These are phyloP conservation scores for Zizania latifolia DNA, from an alignment of 176 grass and related monocot genomes.

Conservation along the genomic window DNA sequence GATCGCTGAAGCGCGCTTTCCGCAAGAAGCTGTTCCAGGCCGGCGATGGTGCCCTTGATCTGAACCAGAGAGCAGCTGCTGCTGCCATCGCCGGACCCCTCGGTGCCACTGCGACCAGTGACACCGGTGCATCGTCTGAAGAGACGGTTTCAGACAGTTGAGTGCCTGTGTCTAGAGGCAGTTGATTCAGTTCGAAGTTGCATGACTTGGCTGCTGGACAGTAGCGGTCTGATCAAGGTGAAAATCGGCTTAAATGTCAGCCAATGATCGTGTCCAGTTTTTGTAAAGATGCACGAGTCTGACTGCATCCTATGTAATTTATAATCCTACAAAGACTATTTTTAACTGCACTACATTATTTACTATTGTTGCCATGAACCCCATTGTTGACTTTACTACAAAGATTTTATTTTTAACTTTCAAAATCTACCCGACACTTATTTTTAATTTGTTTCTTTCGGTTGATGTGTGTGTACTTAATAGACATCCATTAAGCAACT, in stretches of 20 bases:
- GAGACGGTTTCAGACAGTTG: slow-evolving; percentile 64
- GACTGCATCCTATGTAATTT: neutral
- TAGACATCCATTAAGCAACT: too few species aligned
- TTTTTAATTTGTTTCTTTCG: too few species aligned
- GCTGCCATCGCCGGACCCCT: slow-evolving; percentile 15
- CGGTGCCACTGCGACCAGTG: slow-evolving; percentile 24
- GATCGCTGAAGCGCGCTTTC: slow-evolving; percentile 23
- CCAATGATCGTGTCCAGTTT: neutral
- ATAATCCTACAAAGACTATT: too few species aligned
- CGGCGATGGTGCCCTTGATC: slow-evolving; percentile 24
- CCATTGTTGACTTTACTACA: too few species aligned
- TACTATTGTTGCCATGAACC: too few species aligned
- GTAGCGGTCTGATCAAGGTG: neutral
- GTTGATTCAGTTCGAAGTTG: neutral
- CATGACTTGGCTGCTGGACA: neutral
- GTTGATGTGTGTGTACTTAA: too few species aligned
- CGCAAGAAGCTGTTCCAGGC: slow-evolving; percentile 35
- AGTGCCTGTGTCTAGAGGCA: too few species aligned
- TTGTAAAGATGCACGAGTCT: neutral
- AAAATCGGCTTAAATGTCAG: neutral
- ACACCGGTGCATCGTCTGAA: slow-evolving; percentile 54
- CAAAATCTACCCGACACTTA: too few species aligned
- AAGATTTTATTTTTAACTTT: too few species aligned
- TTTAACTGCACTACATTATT: too few species aligned
- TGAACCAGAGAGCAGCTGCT: slow-evolving; percentile 28